phyloP scores from a whole-genome alignment of 73 alveolate genomes.

The Paramecium bursaria region DNA sequence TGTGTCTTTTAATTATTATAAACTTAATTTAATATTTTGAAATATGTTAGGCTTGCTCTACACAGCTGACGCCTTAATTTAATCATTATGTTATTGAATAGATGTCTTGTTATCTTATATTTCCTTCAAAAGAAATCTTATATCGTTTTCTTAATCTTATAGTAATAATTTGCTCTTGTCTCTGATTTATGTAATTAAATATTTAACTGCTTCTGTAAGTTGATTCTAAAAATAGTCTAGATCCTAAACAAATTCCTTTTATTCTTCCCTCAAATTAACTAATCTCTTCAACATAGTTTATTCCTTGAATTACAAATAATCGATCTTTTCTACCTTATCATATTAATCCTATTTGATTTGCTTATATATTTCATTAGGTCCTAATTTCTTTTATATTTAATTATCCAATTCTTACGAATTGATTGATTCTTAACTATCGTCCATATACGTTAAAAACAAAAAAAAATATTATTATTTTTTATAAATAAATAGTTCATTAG shows the following conservation, averaged over 20 bases:
- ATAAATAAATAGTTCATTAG: too few relatives aligned
- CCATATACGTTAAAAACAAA: too few relatives aligned
- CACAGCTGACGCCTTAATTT: too few relatives aligned
- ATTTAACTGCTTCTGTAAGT: neutral
- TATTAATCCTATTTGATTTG: too few relatives aligned
- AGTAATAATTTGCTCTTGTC: neutral
- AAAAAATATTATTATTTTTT: too few relatives aligned
- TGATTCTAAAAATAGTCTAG: neutral
- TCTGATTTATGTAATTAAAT: neutral
- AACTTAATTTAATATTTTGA: too few relatives aligned
- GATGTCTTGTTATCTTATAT: conserved; percentile 5
- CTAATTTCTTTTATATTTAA: too few relatives aligned
- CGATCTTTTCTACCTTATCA: conserved; percentile 29
- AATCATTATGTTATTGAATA: neutral
- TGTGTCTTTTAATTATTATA: too few relatives aligned
- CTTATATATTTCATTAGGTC: too few relatives aligned
- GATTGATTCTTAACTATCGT: too few relatives aligned
- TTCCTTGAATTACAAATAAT: conserved; percentile 22
- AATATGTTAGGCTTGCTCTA: too few relatives aligned
- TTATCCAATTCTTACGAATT: too few relatives aligned
- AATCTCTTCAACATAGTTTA: conserved; percentile 7
- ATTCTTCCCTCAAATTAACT: conserved; percentile 23
- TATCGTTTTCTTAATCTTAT: conserved; percentile 5
- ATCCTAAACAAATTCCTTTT: neutral
- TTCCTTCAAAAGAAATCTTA: neutral